Conservation (phyloP, 2,329 filamentous ascomycete genomes). For the Fusarium nodosum region DNA sequence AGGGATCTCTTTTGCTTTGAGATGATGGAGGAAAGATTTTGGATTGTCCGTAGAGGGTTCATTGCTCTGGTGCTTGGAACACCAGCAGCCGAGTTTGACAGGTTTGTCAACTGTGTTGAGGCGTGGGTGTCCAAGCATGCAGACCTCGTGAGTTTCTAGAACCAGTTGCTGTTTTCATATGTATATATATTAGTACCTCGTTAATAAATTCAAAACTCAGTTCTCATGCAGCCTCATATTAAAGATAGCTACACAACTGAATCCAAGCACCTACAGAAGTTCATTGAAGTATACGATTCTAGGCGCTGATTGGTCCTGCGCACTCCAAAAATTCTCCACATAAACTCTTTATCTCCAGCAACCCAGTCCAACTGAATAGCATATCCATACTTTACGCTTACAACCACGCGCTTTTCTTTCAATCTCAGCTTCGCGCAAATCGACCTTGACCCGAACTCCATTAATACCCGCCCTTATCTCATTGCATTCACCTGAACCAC, state of each 20-base stretch:
- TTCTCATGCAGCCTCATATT: background rate
- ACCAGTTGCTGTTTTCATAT: rapidly evolving
- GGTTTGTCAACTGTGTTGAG: conserved; percentile 56
- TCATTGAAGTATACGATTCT: background rate
- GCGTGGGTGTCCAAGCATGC: conserved; percentile 52
- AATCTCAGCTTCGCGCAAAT: conserved; percentile 31
- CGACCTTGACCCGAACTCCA: conserved; percentile 20
- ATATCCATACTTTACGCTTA: conserved; percentile 3
- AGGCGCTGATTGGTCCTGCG: conserved; percentile 38
- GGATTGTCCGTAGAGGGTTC: conserved; percentile 58
- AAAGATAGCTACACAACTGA: background rate
- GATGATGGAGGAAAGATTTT: conserved; percentile 61
- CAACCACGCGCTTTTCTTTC: conserved; percentile 40
- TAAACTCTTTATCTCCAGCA: conserved; percentile 27
- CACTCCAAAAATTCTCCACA: conserved; percentile 15
- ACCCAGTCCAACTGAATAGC: conserved; percentile 8
- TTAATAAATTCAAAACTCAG: background rate
- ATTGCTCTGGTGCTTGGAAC: conserved; percentile 58
- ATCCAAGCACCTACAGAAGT: background rate
- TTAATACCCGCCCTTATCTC: background rate
- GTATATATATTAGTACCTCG: background rate
- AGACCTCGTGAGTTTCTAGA: conserved; percentile 34
- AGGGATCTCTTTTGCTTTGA: conserved; percentile 62
- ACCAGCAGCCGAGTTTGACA: conserved; percentile 56
- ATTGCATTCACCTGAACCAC: background rate